These are phyloP conservation scores for Pseudogymnoascus sp. DNA, from an alignment of 2,329 filamentous ascomycete genomes.

Conservation along the genomic window DNA sequence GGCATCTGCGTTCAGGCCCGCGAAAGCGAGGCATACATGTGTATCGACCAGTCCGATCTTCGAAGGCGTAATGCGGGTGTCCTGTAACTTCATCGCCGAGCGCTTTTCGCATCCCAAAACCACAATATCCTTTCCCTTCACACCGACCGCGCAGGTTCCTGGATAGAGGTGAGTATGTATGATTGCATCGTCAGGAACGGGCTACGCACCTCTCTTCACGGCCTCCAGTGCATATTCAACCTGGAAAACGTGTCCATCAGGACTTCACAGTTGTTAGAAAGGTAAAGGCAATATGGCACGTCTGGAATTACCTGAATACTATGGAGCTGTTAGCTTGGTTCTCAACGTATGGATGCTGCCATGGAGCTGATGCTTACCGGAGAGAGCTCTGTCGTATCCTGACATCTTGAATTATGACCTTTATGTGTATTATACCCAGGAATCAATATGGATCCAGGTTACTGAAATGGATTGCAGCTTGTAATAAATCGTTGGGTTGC, in stretches of 20 bases:
- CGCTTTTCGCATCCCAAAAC: constrained; percentile 98
- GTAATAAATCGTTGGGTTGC: constrained; percentile 8
- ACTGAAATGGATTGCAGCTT: constrained; percentile 16
- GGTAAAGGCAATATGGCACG: background rate
- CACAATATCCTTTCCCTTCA: constrained; percentile 90
- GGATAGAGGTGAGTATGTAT: constrained; percentile 13
- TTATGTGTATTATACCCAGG: background rate
- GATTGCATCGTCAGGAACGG: background rate
- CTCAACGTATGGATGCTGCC: constrained; percentile 35
- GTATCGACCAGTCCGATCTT: constrained; percentile 96
- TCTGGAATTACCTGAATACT: constrained; percentile 69
- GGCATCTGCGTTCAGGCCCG: constrained; percentile 94
- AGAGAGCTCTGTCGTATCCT: constrained; percentile 98
- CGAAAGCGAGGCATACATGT: constrained; percentile 95
- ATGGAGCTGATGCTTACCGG: constrained; percentile 58
- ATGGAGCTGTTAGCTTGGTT: constrained; percentile 27
- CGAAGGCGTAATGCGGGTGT: constrained; percentile 96
- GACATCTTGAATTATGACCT: constrained; percentile 53
- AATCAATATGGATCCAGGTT: constrained; percentile 3
- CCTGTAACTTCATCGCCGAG: constrained; percentile 98
- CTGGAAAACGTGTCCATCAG: constrained; percentile 98
- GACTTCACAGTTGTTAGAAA: constrained; percentile 57
- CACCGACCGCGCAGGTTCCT: constrained; percentile 96
- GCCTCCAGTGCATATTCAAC: constrained; percentile 99
- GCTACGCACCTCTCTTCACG: constrained; percentile 78